phyloP scores from a whole-genome alignment of 2,329 filamentous ascomycete species.

The Alternaria gansuensis region DNA sequence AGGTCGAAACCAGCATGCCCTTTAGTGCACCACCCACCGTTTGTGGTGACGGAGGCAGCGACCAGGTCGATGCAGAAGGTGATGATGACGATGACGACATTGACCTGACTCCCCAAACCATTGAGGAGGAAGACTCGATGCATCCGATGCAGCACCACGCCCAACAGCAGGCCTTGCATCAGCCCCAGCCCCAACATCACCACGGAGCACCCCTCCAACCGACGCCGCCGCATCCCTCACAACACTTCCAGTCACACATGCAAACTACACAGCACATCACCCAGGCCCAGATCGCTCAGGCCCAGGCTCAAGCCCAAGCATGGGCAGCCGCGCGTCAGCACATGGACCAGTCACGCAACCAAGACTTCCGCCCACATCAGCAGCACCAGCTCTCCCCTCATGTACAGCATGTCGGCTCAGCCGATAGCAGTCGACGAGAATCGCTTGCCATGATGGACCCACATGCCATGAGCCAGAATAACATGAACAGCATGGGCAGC shows the following conservation, averaged over 20 bases:
- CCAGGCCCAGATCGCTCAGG: slow-evolving; percentile 42
- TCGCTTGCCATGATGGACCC: slow-evolving; percentile 46
- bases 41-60: slow-evolving; percentile 37
- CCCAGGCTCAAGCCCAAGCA: slow-evolving; percentile 39
- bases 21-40: slow-evolving; percentile 47
- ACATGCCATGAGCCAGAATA: slow-evolving; percentile 33
- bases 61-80: slow-evolving; percentile 50
- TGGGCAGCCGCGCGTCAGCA: slow-evolving; percentile 50
- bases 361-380: slow-evolving; percentile 43
- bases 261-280: slow-evolving; percentile 41
- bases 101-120: slow-evolving; percentile 43
- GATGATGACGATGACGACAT: slow-evolving; percentile 50
- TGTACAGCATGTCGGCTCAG: slow-evolving; percentile 43
- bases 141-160: slow-evolving; percentile 28
- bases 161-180: slow-evolving; percentile 19
- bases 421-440: slow-evolving; percentile 42
- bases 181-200: slow-evolving; percentile 27
- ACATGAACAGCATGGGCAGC: slow-evolving; percentile 23
- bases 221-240: slow-evolving; percentile 42
- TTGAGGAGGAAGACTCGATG: slow-evolving; percentile 35
- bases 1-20: slow-evolving; percentile 34
- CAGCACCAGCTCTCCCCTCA: slow-evolving; percentile 43
- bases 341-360: slow-evolving; percentile 50
- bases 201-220: slow-evolving; percentile 42
- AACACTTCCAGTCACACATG: slow-evolving; percentile 39